These are phyloP conservation scores for Rossbeevera mucosa DNA, from an alignment of 768 basidiomycete species.

Conservation along the genomic window DNA sequence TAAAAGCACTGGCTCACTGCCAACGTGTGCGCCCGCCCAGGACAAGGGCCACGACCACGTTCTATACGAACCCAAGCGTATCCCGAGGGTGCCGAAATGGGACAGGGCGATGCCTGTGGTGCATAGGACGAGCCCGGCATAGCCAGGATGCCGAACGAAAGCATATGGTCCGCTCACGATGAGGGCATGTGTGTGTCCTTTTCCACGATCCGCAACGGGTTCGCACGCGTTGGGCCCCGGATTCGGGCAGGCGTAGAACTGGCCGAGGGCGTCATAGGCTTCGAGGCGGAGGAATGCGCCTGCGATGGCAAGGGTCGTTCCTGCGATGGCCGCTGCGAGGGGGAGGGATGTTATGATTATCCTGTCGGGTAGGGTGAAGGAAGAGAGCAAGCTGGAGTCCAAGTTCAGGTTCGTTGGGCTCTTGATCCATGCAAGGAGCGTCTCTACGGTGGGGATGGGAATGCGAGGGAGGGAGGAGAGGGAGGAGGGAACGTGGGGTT, in stretches of 20 bases:
- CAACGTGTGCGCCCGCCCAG: background rate
- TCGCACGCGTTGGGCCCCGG: constrained; percentile 3
- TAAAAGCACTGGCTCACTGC: background rate
- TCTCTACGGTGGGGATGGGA: background rate
- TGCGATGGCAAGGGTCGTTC: constrained; percentile 33
- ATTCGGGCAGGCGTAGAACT: constrained; percentile 19
- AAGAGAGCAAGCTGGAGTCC: background rate
- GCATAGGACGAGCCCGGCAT: constrained; percentile 30
- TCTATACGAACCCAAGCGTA: background rate
- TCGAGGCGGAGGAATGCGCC: constrained; percentile 40
- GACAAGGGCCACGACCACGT: background rate
- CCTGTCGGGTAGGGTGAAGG: background rate
- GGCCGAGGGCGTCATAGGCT: constrained; percentile 26
- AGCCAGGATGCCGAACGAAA: constrained; percentile 29
- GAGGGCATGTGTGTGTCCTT: constrained; percentile 18
- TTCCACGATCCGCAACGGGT: background rate
- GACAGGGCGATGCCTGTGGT: constrained; percentile 13
- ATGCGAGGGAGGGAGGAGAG: background rate
- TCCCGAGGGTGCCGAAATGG: constrained; percentile 7
- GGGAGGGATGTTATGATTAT: background rate
- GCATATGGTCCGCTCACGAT: constrained; percentile 27
- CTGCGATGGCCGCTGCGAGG: constrained; percentile 25
- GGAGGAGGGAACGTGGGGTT: constrained; percentile 2
- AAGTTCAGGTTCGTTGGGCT: background rate
- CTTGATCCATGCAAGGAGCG: constrained; percentile 1